Conservation (phyloP, 1,139 yeast species). For the Geotrichum bryndzae region DNA sequence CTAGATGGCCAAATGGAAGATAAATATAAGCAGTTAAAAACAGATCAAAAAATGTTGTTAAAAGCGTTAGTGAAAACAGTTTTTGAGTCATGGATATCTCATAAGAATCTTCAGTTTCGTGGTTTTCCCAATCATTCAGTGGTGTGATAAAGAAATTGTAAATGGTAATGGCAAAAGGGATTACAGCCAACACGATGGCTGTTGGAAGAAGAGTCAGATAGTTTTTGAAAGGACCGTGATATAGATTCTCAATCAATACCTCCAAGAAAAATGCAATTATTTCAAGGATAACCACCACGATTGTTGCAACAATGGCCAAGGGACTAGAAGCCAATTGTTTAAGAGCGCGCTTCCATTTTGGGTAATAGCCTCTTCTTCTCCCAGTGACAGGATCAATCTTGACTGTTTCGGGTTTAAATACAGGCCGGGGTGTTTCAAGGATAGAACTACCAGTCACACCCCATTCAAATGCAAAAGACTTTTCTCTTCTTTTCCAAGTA, state of each 20-base stretch:
- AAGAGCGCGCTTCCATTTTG: constrained; percentile 41
- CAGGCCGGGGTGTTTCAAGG: constrained; percentile 45
- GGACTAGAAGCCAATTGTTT: constrained; percentile 63
- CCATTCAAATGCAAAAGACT: constrained; percentile 52
- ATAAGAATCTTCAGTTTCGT: constrained; percentile 51
- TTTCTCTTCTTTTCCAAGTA: constrained; percentile 57
- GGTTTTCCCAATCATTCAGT: constrained; percentile 70
- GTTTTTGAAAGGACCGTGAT: constrained; percentile 70
- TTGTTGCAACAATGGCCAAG: constrained; percentile 53
- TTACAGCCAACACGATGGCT: constrained; percentile 56
- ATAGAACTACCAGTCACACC: constrained; percentile 53
- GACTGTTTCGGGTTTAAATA: constrained; percentile 37
- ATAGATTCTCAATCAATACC: constrained; percentile 74
- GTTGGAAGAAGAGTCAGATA: constrained; percentile 70
- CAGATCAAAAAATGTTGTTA: constrained; percentile 77
- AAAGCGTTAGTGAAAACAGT: constrained; percentile 67
- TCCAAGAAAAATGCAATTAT: constrained; percentile 73
- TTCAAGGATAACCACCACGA: constrained; percentile 46
- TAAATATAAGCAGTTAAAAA: constrained; percentile 81
- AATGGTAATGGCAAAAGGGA: constrained; percentile 61
- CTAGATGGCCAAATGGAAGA: constrained; percentile 71
- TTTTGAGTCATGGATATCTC: constrained; percentile 61
- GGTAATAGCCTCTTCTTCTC: constrained; percentile 34
- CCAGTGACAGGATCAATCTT: constrained; percentile 37
- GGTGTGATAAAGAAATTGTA: constrained; percentile 44